Percentiles rank a stretch among this genome's conserved stretches.
These are phyloP conservation scores for Solanum hybrid DNA, from an alignment of 305 asterid genomes.

Conservation along the genomic window DNA sequence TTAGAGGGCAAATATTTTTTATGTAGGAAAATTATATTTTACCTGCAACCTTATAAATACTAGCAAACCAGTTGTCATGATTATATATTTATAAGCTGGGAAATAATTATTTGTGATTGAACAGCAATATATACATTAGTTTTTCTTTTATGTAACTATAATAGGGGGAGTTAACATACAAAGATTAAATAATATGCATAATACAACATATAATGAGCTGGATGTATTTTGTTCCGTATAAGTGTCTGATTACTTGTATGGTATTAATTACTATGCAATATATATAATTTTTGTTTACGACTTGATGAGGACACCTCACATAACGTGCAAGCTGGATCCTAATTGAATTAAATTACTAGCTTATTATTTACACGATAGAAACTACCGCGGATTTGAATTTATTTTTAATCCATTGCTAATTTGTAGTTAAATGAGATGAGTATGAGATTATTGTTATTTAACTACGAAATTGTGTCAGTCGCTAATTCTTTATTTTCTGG, in stretches of 20 bases:
- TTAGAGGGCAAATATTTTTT: neutral
- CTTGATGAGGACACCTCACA: neutral
- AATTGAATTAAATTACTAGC: neutral
- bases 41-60: neutral
- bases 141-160: neutral
- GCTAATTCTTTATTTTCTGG: neutral
- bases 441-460: neutral
- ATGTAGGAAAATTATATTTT: neutral
- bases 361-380: neutral
- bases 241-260: neutral
- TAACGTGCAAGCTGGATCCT: neutral
- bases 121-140: neutral
- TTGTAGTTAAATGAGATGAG: neutral
- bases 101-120: neutral
- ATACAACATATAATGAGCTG: neutral
- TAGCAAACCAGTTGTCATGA: neutral
- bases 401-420: neutral
- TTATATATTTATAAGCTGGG: neutral
- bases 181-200: neutral
- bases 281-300: neutral
- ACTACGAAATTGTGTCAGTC: neutral
- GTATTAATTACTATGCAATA: neutral
- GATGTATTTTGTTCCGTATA: neutral
- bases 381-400: neutral
- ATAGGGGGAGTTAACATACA: neutral